Evolutionary conservation across 441 rosid species (phyloP).

Genomic region (Erodium trifolium): DNA sequence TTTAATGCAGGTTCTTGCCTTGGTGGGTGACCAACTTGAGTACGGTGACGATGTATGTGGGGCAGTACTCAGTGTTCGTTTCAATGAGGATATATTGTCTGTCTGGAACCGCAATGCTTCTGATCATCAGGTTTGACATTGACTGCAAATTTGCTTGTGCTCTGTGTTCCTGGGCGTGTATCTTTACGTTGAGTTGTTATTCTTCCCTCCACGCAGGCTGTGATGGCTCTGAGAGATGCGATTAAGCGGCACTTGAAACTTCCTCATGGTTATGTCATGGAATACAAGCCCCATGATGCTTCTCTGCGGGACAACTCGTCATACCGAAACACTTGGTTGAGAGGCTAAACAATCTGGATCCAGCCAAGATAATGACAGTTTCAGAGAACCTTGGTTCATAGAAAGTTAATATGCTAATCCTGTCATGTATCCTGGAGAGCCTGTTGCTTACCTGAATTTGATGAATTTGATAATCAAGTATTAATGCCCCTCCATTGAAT

Average conservation of each 20-base stretch:
- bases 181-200: too few relatives aligned
- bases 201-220: conserved; percentile 42
- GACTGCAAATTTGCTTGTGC: background rate
- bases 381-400: too few relatives aligned
- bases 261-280: conserved; percentile 85
- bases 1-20: conserved; percentile 71
- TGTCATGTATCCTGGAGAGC: too few relatives aligned
- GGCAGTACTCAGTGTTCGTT: conserved; percentile 85
- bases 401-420: too few relatives aligned
- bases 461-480: too few relatives aligned
- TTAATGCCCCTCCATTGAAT: too few relatives aligned
- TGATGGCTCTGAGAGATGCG: conserved; percentile 91
- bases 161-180: background rate
- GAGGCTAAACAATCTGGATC: conserved; percentile 41
- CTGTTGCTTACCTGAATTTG: too few relatives aligned
- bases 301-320: conserved; percentile 87
- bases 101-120: conserved; percentile 94
- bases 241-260: conserved; percentile 88
- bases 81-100: conserved; percentile 84
- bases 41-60: conserved; percentile 78
- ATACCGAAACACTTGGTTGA: conserved; percentile 92
- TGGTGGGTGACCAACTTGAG: conserved; percentile 87
- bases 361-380: too few relatives aligned
- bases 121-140: conserved; percentile 64
- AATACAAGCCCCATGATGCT: conserved; percentile 90